Percentiles rank a stretch among this genome's conserved stretches.
phyloP scores from a whole-genome alignment of 129 eudicot genomes.

The Flaveria brownii region DNA sequence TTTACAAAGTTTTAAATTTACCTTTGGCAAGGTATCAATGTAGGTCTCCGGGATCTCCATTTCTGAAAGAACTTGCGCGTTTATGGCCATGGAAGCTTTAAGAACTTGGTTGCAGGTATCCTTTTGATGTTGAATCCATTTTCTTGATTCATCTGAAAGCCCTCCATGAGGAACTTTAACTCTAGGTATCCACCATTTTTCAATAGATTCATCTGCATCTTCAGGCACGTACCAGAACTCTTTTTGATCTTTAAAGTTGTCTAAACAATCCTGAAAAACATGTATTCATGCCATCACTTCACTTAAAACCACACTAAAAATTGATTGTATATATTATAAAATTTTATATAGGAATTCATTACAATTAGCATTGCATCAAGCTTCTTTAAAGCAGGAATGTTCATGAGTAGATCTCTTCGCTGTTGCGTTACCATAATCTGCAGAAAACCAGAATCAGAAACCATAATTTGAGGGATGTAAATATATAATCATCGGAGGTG shows the following conservation, averaged over 20 bases:
- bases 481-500: no score
- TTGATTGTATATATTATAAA: not conserved
- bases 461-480: no score
- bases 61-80: constrained; percentile 74
- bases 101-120: constrained; percentile 79
- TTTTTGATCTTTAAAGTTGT: constrained; percentile 54
- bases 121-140: constrained; percentile 68
- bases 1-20: not conserved
- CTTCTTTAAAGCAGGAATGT: constrained; percentile 78
- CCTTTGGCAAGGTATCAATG: constrained; percentile 66
- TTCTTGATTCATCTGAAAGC: constrained; percentile 57
- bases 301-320: not conserved
- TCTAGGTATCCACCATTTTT: constrained; percentile 79
- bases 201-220: constrained; percentile 72
- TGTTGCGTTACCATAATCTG: constrained; percentile 88
- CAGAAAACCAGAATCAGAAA: constrained; percentile 13
- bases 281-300: constrained; percentile 15
- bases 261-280: constrained; percentile 61
- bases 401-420: constrained; percentile 65
- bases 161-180: constrained; percentile 72
- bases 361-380: constrained; percentile 86
- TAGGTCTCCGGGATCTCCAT: constrained; percentile 84
- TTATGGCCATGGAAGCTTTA: constrained; percentile 86
- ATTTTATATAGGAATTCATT: constrained; percentile 22
- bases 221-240: constrained; percentile 63